Conservation (phyloP, 73 alveolate species). For the Paramecium sonneborni region DNA sequence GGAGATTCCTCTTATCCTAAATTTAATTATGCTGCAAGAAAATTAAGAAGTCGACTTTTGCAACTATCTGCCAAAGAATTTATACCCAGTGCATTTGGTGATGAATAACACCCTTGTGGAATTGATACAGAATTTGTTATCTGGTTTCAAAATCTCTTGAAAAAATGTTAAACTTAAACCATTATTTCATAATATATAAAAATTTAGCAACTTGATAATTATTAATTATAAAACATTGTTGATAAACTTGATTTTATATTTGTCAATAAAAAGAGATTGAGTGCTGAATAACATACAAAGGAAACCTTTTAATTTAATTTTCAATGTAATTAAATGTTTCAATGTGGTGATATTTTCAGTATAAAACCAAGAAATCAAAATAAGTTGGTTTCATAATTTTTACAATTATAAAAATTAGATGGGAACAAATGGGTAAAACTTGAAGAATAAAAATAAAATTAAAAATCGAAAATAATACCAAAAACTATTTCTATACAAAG, state of each 20-base stretch:
- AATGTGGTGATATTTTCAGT: conserved; percentile 26
- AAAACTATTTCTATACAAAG: background rate
- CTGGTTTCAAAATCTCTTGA: conserved; percentile 74
- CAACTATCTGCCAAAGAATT: conserved; percentile 79
- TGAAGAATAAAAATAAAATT: background rate
- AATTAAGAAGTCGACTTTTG: conserved; percentile 75
- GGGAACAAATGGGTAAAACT: too few relatives aligned
- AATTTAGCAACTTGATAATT: background rate
- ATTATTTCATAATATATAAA: background rate
- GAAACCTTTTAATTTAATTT: background rate
- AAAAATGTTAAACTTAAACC: background rate
- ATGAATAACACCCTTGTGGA: conserved; percentile 85
- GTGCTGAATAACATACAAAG: background rate
- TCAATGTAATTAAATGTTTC: background rate
- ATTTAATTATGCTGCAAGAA: conserved; percentile 88
- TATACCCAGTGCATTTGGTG: conserved; percentile 80
- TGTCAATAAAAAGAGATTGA: background rate
- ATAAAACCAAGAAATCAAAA: background rate
- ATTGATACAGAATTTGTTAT: conserved; percentile 86
- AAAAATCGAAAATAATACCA: too few relatives aligned
- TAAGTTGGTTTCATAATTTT: background rate
- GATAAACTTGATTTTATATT: background rate
- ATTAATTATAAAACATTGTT: background rate
- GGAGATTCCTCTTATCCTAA: conserved; percentile 90
- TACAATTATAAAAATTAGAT: background rate